Conservation (phyloP, 768 basidiomycete genomes). For the Mycena pura region DNA sequence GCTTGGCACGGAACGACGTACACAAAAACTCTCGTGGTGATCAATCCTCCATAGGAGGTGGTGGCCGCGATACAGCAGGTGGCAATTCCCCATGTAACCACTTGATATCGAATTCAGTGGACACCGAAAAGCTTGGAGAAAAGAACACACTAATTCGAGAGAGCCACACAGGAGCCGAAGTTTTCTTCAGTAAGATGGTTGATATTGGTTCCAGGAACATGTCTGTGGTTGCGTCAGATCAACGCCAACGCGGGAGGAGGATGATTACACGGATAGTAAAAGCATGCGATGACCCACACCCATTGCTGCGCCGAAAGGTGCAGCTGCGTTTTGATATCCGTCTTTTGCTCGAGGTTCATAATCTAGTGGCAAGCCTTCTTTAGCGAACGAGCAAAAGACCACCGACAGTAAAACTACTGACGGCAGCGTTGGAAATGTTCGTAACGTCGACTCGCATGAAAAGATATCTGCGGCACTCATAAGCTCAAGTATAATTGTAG, state of each 20-base stretch:
- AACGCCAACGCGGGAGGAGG: not conserved
- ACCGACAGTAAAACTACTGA: not conserved
- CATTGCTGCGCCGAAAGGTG: slow-evolving; percentile 29
- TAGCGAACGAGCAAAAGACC: not conserved
- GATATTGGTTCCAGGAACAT: slow-evolving; percentile 28
- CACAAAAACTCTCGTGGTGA: slow-evolving; percentile 27
- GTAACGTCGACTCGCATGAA: slow-evolving; percentile 32
- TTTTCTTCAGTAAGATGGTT: slow-evolving; percentile 28
- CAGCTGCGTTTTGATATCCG: slow-evolving; percentile 28
- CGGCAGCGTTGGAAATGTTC: slow-evolving; percentile 30
- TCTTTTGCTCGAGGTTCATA: slow-evolving; percentile 28
- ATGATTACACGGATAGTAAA: slow-evolving; percentile 28
- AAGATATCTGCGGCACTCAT: slow-evolving; percentile 19
- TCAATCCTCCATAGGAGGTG: slow-evolving; percentile 26
- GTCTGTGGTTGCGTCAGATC: slow-evolving; percentile 1
- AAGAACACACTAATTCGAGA: slow-evolving; percentile 13
- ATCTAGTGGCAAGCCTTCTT: slow-evolving; percentile 12
- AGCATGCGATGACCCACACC: slow-evolving; percentile 32
- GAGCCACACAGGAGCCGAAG: slow-evolving; percentile 17
- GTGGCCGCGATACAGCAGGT: slow-evolving; percentile 27
- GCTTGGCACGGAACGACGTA: not conserved
- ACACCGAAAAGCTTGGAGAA: not conserved
- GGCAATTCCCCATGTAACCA: slow-evolving; percentile 32
- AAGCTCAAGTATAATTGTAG: not conserved
- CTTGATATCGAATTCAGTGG: not conserved